Evolutionary conservation across 208 protist genomes (phyloP).

Genomic region (Leishmania tarentolae): DNA sequence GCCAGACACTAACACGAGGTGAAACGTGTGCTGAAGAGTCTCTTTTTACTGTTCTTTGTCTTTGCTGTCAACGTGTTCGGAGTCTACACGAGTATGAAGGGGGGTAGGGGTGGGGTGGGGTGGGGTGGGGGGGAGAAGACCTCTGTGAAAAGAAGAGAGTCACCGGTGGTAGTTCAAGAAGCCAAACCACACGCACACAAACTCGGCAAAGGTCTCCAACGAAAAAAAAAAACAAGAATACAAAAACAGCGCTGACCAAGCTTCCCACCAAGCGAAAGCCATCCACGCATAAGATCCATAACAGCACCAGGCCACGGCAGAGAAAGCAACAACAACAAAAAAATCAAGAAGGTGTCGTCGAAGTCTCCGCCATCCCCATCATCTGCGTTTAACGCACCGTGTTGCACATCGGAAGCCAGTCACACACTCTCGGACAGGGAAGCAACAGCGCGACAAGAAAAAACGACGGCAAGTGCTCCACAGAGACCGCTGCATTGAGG

Average conservation of each 20-base stretch:
- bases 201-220: not conserved
- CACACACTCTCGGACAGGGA: not conserved
- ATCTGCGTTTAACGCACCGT: not conserved
- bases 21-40: not conserved
- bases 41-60: not conserved
- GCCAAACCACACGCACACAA: not conserved
- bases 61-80: not conserved
- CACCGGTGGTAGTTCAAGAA: not conserved
- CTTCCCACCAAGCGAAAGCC: not conserved
- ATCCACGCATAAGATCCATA: not conserved
- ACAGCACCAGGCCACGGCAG: not conserved
- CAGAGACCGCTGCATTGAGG: too few relatives aligned
- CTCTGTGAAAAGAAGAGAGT: not conserved
- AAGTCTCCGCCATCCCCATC: not conserved
- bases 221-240: not conserved
- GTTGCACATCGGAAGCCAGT: not conserved
- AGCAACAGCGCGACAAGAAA: not conserved
- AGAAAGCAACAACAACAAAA: not conserved
- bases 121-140: not conserved
- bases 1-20: not conserved
- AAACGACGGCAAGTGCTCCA: not conserved
- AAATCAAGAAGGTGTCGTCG: not conserved
- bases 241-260: not conserved
- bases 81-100: not conserved
- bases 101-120: too few relatives aligned